Evolutionary conservation across 2,329 filamentous ascomycete genomes (phyloP).

Genomic region (Diaporthe nobilis): DNA sequence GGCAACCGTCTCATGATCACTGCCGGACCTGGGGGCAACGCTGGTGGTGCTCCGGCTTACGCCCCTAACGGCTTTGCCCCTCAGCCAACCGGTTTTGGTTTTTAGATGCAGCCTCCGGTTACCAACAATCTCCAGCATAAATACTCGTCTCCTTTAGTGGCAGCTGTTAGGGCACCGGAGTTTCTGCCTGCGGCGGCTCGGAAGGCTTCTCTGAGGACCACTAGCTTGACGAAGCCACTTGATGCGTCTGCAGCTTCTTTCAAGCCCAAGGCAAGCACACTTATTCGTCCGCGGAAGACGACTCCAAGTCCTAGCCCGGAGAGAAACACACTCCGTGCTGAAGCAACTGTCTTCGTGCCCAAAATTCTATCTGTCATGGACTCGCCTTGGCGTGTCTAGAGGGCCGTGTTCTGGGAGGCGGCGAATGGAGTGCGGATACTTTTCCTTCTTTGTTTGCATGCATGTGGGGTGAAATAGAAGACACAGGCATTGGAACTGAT

Average conservation of each 20-base stretch:
- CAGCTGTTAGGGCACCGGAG: conserved; percentile 13
- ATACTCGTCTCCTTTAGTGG: background rate
- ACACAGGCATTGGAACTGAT: conserved; percentile 18
- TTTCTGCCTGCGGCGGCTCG: background rate
- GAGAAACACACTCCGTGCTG: conserved; percentile 11
- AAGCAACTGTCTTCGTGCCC: conserved; percentile 34
- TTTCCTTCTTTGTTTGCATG: conserved; percentile 18
- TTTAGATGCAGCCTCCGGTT: conserved; percentile 58
- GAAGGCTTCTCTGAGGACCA: background rate
- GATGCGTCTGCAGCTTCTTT: conserved; percentile 34
- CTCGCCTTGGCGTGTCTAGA: conserved; percentile 18
- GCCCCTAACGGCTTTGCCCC: conserved; percentile 52
- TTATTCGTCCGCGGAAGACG: background rate
- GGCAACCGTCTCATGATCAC: conserved; percentile 94
- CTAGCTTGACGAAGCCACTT: conserved; percentile 5
- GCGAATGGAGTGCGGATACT: conserved; percentile 8
- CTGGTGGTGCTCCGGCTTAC: conserved; percentile 73
- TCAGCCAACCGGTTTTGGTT: conserved; percentile 84
- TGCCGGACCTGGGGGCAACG: conserved; percentile 78
- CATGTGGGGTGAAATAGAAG: conserved; percentile 20
- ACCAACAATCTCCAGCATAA: conserved; percentile 19
- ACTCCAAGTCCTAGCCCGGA: conserved; percentile 2
- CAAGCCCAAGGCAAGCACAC: conserved; percentile 11
- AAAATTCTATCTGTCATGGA: conserved; percentile 9
- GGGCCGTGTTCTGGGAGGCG: background rate